Evolutionary conservation across 2,329 filamentous ascomycete genomes (phyloP).

Genomic region (Pestalotiopsis sp.): DNA sequence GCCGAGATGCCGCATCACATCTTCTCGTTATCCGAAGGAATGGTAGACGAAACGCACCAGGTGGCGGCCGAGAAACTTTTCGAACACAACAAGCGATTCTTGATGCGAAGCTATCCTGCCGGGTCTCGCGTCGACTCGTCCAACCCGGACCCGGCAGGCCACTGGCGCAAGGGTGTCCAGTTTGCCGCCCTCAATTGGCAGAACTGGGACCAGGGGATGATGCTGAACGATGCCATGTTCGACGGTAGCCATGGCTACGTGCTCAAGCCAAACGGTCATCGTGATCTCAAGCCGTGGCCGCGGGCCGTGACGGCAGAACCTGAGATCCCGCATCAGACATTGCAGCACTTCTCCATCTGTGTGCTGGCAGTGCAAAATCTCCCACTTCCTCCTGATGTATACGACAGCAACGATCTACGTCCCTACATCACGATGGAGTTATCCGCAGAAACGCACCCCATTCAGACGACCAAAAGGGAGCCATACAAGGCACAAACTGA

Average conservation of each 20-base stretch:
- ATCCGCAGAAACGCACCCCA: slow-evolving; percentile 62
- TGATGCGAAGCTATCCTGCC: slow-evolving; percentile 89
- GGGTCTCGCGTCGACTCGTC: slow-evolving; percentile 81
- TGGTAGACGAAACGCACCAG: slow-evolving; percentile 63
- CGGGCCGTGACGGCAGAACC: slow-evolving; percentile 17
- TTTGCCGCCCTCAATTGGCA: slow-evolving; percentile 95
- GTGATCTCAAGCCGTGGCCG: slow-evolving; percentile 31
- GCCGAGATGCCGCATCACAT: slow-evolving; percentile 68
- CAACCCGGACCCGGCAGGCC: slow-evolving; percentile 81
- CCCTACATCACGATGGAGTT: slow-evolving; percentile 85
- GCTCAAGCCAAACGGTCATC: slow-evolving; percentile 72
- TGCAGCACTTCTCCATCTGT: slow-evolving; percentile 72
- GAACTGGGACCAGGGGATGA: slow-evolving; percentile 87
- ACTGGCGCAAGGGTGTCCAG: slow-evolving; percentile 89
- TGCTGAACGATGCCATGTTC: slow-evolving; percentile 95
- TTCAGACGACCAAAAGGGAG: slow-evolving; percentile 57
- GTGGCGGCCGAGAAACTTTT: slow-evolving; percentile 62
- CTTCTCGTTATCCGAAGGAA: slow-evolving; percentile 67
- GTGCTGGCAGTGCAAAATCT: slow-evolving; percentile 78
- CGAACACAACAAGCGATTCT: slow-evolving; percentile 76
- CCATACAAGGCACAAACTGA: slow-evolving; percentile 63
- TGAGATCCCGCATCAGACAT: slow-evolving; percentile 54
- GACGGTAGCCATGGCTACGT: slow-evolving; percentile 79
- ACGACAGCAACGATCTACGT: slow-evolving; percentile 60
- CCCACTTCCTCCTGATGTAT: slow-evolving; percentile 61